Evolutionary conservation across 495 filamentous ascomycete species (phyloP), one percentile per base, ranked within the genome.

Genomic region (Penicillium ucsense): DNA sequence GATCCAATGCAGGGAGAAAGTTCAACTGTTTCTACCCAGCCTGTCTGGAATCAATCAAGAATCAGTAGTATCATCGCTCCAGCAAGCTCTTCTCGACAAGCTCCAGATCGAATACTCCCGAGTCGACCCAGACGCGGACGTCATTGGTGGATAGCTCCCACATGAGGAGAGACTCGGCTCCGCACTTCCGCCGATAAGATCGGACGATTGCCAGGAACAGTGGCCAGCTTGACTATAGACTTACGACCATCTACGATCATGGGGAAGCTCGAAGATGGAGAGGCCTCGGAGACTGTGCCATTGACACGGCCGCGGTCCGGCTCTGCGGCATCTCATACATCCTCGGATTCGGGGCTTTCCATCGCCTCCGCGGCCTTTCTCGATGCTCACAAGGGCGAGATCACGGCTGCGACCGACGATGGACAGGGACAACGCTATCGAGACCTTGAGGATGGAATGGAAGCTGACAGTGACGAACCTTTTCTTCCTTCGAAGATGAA

Each of bases 341-440:
- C 68, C 45, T 63, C 63, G 51, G 68, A 70, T 37, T 72, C 68
- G 11, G 62, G 56, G 33, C 47, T 72, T 3, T 72, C 68, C 50
- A 59, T 67, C 41, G 63, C 65, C 29, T 66, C 68, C 35, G 57
- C 52, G 28, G 37, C 57, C 3, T 64, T 64, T 46, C 59, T 67
- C 12, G 54, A 57, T 31, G 58, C 60, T 38, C 39, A 58, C 49
- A 65, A 65, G 47, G 46, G 47, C 38, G 47, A 50, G 41, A 27
- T 44, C 36, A 41, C 53, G 36, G 31, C 52, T 27, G 38, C 28
- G 38, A 35, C 35, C 31, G 8, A 12, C 11, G 47, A 51, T 9
- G 53, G 46, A 5, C 48, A 52, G n/a, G 52, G 6, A 50, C 49
- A 49, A 31, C 54, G 50, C 60, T 72, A 72, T 49, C 59, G 63